Conservation (phyloP, 2,329 filamentous ascomycete species). For the Gremmenia infestans region DNA sequence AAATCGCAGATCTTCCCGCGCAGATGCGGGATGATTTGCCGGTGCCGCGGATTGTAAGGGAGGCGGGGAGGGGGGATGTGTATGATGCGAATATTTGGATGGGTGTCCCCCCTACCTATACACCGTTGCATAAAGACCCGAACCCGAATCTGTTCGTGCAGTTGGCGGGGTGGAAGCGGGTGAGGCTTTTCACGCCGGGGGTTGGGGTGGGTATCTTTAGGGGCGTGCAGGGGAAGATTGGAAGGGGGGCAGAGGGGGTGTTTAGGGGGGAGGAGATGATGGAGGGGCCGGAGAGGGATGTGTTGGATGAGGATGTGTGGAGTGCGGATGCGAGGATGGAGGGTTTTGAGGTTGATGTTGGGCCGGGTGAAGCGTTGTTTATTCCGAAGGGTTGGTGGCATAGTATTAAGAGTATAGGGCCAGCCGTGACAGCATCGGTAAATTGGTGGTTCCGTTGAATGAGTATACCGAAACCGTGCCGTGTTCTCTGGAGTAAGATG, state of each 20-base stretch:
- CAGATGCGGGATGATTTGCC: conserved; percentile 61
- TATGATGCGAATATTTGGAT: conserved; percentile 87
- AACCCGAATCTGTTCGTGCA: conserved; percentile 93
- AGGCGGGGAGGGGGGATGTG: conserved; percentile 72
- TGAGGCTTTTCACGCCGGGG: conserved; percentile 65
- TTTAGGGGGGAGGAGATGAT: conserved; percentile 87
- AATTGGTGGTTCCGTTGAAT: conserved; percentile 53
- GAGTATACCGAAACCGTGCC: not conserved
- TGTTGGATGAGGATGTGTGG: conserved; percentile 71
- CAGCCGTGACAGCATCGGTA: conserved; percentile 32
- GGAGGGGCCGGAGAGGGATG: conserved; percentile 65
- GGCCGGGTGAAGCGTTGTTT: conserved; percentile 66
- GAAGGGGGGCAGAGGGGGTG: conserved; percentile 33
- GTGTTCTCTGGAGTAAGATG: not conserved
- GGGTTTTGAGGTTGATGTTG: conserved; percentile 42
- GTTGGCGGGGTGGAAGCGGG: conserved; percentile 63
- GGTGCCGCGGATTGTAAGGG: conserved; percentile 56
- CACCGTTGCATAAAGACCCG: conserved; percentile 85
- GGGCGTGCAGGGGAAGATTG: conserved; percentile 36
- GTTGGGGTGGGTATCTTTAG: conserved; percentile 61
- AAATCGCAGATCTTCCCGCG: conserved; percentile 62
- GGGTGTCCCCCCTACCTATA: conserved; percentile 79
- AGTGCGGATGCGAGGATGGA: conserved; percentile 18
- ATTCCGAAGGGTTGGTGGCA: conserved; percentile 88
- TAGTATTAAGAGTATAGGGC: conserved; percentile 62